These are phyloP conservation scores for Lactifluus piperatus DNA, from an alignment of 768 basidiomycete genomes.

Conservation along the genomic window DNA sequence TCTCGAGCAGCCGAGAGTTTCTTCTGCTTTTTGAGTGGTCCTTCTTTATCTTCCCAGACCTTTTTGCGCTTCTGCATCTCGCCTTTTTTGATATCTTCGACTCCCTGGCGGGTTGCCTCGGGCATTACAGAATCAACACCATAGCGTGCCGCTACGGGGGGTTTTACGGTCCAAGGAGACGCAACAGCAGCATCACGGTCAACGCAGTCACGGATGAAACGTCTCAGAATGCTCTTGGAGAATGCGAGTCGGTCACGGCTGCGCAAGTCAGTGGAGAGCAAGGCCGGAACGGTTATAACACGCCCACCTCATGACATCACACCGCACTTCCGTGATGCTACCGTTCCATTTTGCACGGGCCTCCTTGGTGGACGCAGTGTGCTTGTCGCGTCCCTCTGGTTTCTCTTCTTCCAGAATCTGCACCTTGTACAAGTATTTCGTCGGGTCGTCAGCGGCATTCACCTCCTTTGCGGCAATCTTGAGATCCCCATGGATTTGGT, in stretches of 20 bases:
- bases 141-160: slow-evolving; percentile 72
- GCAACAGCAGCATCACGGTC: slow-evolving; percentile 87
- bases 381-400: slow-evolving; percentile 53
- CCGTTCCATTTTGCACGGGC: slow-evolving; percentile 59
- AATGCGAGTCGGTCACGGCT: slow-evolving; percentile 95
- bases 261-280: slow-evolving; percentile 5
- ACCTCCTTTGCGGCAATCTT: slow-evolving; percentile 66
- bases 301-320: slow-evolving; percentile 67
- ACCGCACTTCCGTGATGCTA: slow-evolving; percentile 77
- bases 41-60: slow-evolving; percentile 82
- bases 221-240: slow-evolving; percentile 93
- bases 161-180: slow-evolving; percentile 94
- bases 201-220: slow-evolving; percentile 93
- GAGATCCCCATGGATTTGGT: slow-evolving; percentile 73
- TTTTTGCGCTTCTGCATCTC: slow-evolving; percentile 93
- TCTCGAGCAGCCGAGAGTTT: slow-evolving; percentile 66
- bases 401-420: slow-evolving; percentile 71
- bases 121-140: slow-evolving; percentile 82
- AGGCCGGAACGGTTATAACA: background rate
- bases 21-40: slow-evolving; percentile 74
- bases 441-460: slow-evolving; percentile 64
- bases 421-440: slow-evolving; percentile 79
- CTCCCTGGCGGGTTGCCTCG: slow-evolving; percentile 69
- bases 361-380: slow-evolving; percentile 44
- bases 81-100: slow-evolving; percentile 72